A percentile compares a stretch with the other conserved stretches of the same genome.
Evolutionary conservation across 345 rosid species (phyloP).

Genomic region (Rhodomyrtus tomentosa): DNA sequence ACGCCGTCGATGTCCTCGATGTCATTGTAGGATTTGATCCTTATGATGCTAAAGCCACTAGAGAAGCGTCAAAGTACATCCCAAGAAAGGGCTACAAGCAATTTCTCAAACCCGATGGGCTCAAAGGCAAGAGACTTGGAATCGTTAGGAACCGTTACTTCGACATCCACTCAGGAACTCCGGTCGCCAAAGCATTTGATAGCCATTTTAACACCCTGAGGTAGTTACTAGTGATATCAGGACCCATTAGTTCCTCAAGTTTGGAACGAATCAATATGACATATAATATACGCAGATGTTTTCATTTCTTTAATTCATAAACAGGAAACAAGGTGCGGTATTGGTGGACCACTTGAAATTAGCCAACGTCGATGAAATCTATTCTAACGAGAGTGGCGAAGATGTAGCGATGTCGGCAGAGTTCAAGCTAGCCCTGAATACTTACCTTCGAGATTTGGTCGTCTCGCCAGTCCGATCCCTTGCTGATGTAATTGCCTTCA

Average conservation of each 20-base stretch:
- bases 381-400: conserved; percentile 23
- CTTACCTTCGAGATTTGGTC: conserved; percentile 29
- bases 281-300: neutral
- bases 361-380: conserved; percentile 14
- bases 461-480: conserved; percentile 47
- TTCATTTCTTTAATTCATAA: neutral
- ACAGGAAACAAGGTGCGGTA: conserved; percentile 37
- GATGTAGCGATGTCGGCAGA: conserved; percentile 23
- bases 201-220: conserved; percentile 31
- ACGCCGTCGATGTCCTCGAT: conserved; percentile 34
- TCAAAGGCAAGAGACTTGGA: conserved; percentile 51
- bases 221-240: conserved; percentile 4
- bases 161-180: neutral
- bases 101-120: conserved; percentile 32
- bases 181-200: conserved; percentile 13
- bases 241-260: neutral
- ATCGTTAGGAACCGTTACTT: conserved; percentile 27
- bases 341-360: conserved; percentile 33
- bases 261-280: neutral
- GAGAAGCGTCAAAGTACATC: conserved; percentile 23
- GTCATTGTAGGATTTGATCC: conserved; percentile 37
- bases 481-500: conserved; percentile 50
- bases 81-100: conserved; percentile 37
- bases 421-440: conserved; percentile 41
- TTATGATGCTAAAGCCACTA: conserved; percentile 28